Base-by-base conservation (phyloP, 257 asterid genomes). In the Solanum dulcamara region DNA sequence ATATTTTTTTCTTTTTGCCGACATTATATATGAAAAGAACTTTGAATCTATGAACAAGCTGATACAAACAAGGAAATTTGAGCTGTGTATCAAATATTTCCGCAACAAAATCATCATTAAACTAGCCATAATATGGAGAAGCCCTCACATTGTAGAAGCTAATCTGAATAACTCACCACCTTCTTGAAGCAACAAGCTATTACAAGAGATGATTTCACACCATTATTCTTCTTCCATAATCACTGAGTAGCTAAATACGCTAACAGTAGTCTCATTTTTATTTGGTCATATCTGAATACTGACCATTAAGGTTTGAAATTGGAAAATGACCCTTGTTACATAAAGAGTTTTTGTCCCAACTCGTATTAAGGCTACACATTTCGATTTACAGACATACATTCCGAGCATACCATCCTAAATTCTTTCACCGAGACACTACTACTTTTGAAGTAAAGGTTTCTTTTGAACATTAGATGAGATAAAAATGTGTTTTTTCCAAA, bases 81-180 rank as follows among this genome's bases (percentile, higher is more conserved):
- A 70, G 46, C 79, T 20, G 79, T 1, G 79, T 35, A 10, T 88
- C 5, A 98, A 92, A 85, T 96, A 96, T 88, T 89, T 86, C 94
- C 83, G 87, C 98, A 1, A 96, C 95, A 87, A 96, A 93, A 96
- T 81, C 26, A 44, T 46, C 40, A 77, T 77, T 77, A 77, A 77
- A 77, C 15, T 44, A 77, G 10, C 62, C 60, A 46, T 46, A 26
- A 26, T 14, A 77, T 1, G 10, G 10, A 77, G 10, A 46, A 26
- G 40, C 5, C 38, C 5, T 15, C 60, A 26, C 42, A 46, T 5
- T 9, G 15, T 77, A 77, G 82, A 44, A 46, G 35, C 40, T 0
- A 62, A 26, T 37, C 50, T 22, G 28, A 71, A 37, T 38, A 42
- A 11, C 26, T 74, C 37, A 74, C 59, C 20, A 74, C 57, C 81